Evolutionary conservation across 2,329 filamentous ascomycete genomes (phyloP), one percentile per base, ranked within the genome.

Genomic region (Thelonectria olida): DNA sequence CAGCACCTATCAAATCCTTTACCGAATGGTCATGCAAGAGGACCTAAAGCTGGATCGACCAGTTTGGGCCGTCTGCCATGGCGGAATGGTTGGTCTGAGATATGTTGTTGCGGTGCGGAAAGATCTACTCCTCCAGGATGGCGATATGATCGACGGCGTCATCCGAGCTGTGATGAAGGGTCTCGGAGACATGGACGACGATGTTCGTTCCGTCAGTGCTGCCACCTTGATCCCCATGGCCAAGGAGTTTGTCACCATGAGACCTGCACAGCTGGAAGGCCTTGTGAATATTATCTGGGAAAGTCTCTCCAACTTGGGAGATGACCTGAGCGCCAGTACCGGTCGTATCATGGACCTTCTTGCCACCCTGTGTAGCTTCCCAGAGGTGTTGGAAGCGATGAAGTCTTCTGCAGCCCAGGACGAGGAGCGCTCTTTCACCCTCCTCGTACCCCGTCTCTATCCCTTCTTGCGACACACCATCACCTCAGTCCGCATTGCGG

Each of bases 281-380:
- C 87, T 99, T 38, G 97, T 97, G 76, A 90, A 92, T 73, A 97
- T 98, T 61, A 94, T 99, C 25, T 99, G 96, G 96, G 92, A 97
- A 73, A 98, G 96, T 80, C 83, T 99, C 22, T 97, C 95, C 4
- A 96, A 97, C 74, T 83, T 99, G n/a, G 94, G 95, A 66, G 96
- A 99, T 74, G 96, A 99, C 74, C 84, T 99, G 17, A 98, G 94
- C 75, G 96, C 96, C 4, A 98, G 96, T 75, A 99, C 96, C 9
- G 96, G 96, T 48, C 96, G 93, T 58, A 97, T 99, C 55, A 99
- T 99, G 96, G 96, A 99, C 76, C 86, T 99, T 39, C 84, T 99
- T 17, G 96, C 96, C 13, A 98, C 96, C 62, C 87, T 99, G 2
- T 99, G 96, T 80, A 91, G 93, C 65, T 99, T 97, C 80, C 92